phyloP scores from a whole-genome alignment of 1,284 basidiomycete species.

The Melanopsichium pennsylvanicum region DNA sequence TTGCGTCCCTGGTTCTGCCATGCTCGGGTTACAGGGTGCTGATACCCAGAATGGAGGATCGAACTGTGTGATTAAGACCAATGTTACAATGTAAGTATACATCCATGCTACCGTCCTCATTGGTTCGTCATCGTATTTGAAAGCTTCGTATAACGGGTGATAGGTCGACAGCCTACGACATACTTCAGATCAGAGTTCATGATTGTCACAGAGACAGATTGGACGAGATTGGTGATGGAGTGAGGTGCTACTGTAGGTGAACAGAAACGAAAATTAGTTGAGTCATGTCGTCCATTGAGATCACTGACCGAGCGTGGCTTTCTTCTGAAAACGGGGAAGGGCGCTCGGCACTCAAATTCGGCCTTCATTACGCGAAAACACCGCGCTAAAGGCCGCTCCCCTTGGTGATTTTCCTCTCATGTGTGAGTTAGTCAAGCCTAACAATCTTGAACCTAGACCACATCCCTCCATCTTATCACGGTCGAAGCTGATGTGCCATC shows the following conservation, averaged over 20 bases:
- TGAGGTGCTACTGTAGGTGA: too few species aligned
- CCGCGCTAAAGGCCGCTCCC: slow-evolving; percentile 11
- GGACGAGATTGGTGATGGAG: too few species aligned
- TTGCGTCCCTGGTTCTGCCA: slow-evolving; percentile 53
- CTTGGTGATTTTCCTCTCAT: background rate
- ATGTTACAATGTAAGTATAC: background rate
- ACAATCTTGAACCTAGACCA: background rate
- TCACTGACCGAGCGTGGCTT: too few species aligned
- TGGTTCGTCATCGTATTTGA: too few species aligned
- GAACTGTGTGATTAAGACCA: slow-evolving; percentile 20
- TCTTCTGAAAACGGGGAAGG: slow-evolving; percentile 13
- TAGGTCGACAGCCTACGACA: too few species aligned
- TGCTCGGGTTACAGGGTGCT: slow-evolving; percentile 54
- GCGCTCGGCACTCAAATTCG: background rate
- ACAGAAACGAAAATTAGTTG: too few species aligned
- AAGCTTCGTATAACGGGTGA: too few species aligned
- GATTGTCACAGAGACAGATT: too few species aligned
- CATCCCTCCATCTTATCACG: too few species aligned
- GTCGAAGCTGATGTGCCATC: too few species aligned
- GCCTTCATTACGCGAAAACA: slow-evolving; percentile 7
- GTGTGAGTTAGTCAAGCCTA: background rate
- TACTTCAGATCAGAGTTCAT: slow-evolving; percentile 48
- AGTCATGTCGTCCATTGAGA: slow-evolving; percentile 35
- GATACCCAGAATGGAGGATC: slow-evolving; percentile 59
- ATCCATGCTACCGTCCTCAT: too few species aligned